phyloP scores from a whole-genome alignment of 2,329 filamentous ascomycete genomes.

The Fonsecaea nubica region DNA sequence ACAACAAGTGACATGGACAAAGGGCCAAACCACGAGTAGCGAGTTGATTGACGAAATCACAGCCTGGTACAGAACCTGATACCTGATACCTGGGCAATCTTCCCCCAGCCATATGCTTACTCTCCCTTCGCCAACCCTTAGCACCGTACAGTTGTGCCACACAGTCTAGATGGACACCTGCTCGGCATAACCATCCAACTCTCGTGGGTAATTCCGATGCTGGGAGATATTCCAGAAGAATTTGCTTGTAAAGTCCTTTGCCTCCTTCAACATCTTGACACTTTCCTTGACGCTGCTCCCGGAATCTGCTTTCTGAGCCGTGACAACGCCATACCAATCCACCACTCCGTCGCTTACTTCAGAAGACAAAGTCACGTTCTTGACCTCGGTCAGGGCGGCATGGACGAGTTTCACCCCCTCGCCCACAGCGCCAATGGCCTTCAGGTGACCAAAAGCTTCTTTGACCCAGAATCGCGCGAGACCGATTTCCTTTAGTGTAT shows the following conservation, averaged over 20 bases:
- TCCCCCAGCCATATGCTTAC: too few relatives aligned
- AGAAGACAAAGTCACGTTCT: conserved; percentile 55
- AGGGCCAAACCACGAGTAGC: too few relatives aligned
- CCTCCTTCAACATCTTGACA: conserved; percentile 69
- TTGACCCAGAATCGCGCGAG: conserved; percentile 77
- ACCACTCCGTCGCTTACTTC: conserved; percentile 57
- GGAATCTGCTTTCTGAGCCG: conserved; percentile 61
- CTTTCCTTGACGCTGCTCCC: conserved; percentile 61
- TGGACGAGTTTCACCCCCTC: conserved; percentile 71
- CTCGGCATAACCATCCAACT: conserved; percentile 69
- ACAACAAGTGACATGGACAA: too few relatives aligned
- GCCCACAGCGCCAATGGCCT: conserved; percentile 76
- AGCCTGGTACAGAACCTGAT: background rate
- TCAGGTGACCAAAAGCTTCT: conserved; percentile 82
- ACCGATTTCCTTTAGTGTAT: conserved; percentile 70
- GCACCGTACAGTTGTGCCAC: background rate
- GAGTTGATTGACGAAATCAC: background rate
- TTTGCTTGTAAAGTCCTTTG: conserved; percentile 71
- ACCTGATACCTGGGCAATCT: conserved; percentile 20
- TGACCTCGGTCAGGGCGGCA: conserved; percentile 52
- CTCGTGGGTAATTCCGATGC: conserved; percentile 76
- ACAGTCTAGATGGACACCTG: conserved; percentile 28
- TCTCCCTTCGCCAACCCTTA: background rate
- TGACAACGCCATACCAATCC: conserved; percentile 80
- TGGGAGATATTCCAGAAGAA: conserved; percentile 73